phyloP scores from a whole-genome alignment of 768 basidiomycete genomes.

The Lactarius sp. region DNA sequence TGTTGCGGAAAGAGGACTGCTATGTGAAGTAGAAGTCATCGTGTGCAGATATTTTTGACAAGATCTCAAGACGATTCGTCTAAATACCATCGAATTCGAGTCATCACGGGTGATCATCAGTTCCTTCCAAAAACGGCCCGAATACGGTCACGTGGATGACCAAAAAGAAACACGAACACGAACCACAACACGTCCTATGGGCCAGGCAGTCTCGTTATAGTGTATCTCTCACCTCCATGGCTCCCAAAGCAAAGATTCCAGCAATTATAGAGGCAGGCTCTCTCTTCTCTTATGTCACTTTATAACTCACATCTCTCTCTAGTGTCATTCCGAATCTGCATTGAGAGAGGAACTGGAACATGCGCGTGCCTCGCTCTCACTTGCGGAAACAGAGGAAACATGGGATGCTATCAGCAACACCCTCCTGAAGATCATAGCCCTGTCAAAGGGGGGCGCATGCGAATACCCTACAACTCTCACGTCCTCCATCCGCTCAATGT shows the following conservation, averaged over 20 bases:
- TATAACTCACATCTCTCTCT: not conserved
- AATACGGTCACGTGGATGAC: constrained; percentile 21
- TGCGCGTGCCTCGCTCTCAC: constrained; percentile 39
- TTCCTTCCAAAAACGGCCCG: not conserved
- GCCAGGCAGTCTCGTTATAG: not conserved
- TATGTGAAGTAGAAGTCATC: constrained; percentile 2
- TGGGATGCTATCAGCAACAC: constrained; percentile 66
- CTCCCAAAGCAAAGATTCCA: constrained; percentile 20
- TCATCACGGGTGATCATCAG: not conserved
- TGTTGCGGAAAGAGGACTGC: constrained; percentile 37
- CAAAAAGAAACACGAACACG: too few relatives aligned
- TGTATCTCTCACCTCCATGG: constrained; percentile 10
- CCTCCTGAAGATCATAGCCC: constrained; percentile 41
- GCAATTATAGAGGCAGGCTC: constrained; percentile 8
- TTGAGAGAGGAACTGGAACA: constrained; percentile 23
- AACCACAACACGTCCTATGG: not conserved
- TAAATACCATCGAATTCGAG: constrained; percentile 11
- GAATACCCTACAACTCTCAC: constrained; percentile 50
- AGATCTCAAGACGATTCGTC: constrained; percentile 8
- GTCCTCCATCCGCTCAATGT: constrained; percentile 44
- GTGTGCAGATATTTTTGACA: constrained; percentile 14
- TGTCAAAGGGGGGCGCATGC: constrained; percentile 50
- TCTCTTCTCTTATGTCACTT: not conserved
- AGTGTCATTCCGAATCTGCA: constrained; percentile 25
- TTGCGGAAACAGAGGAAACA: constrained; percentile 69